Conservation (phyloP, 1,139 yeast species). For the Scheffersomyces cryptocercus region DNA sequence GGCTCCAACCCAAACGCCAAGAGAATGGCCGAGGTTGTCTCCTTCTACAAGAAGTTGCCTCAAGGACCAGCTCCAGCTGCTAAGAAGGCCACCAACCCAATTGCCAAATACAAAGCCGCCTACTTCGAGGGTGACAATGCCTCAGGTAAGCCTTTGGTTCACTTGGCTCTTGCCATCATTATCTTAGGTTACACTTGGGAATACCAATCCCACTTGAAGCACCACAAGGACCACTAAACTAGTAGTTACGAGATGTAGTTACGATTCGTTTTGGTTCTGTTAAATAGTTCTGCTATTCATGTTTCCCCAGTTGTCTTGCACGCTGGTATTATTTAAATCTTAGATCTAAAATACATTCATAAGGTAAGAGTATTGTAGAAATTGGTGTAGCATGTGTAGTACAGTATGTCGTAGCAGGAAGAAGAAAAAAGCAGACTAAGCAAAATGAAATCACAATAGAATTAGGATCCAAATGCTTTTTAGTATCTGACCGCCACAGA, state of each 20-base stretch:
- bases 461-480: too few species aligned
- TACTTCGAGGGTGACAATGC: constrained; percentile 79
- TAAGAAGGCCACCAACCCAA: constrained; percentile 66
- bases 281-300: too few species aligned
- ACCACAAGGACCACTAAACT: constrained; percentile 39
- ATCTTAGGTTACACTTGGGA: constrained; percentile 88
- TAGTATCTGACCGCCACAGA: too few species aligned
- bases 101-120: constrained; percentile 77
- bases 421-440: too few species aligned
- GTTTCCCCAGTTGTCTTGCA: too few species aligned
- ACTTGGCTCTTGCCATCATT: constrained; percentile 70
- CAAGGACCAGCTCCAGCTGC: constrained; percentile 84
- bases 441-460: too few species aligned
- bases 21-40: constrained; percentile 93
- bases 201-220: constrained; percentile 81
- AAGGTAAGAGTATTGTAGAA: too few species aligned
- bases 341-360: too few species aligned
- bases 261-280: neutral
- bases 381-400: too few species aligned
- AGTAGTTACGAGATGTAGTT: neutral
- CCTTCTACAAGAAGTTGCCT: constrained; percentile 94
- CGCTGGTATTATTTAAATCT: too few species aligned
- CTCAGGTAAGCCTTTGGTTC: constrained; percentile 79
- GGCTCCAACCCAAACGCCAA: constrained; percentile 96
- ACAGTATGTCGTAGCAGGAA: too few species aligned